Evolutionary conservation across 2,329 filamentous ascomycete genomes (phyloP).

Genomic region (Alternaria gaisen): DNA sequence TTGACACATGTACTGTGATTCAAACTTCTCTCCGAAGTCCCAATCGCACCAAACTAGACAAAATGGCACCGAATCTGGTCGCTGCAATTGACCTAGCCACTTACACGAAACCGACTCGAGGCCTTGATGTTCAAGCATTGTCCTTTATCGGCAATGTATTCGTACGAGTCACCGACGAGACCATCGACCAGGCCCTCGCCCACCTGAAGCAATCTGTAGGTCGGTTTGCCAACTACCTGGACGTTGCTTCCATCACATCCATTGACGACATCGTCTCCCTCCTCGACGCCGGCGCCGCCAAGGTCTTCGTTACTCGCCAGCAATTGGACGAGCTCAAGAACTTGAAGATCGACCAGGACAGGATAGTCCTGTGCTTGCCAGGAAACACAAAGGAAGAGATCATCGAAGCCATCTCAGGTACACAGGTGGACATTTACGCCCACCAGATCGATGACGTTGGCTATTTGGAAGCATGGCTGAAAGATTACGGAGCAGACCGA

Average conservation of each 20-base stretch:
- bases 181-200: conserved; percentile 57
- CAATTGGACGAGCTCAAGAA: conserved; percentile 68
- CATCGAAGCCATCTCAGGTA: conserved; percentile 51
- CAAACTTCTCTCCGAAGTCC: neutral
- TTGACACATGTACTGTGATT: neutral
- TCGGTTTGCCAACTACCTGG: conserved; percentile 72
- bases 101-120: conserved; percentile 56
- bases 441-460: conserved; percentile 55
- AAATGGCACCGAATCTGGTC: conserved; percentile 58
- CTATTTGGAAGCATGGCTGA: conserved; percentile 56
- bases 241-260: conserved; percentile 74
- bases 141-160: conserved; percentile 68
- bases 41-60: conserved; percentile 18
- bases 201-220: conserved; percentile 67
- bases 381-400: conserved; percentile 55
- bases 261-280: conserved; percentile 79
- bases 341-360: conserved; percentile 62
- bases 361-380: conserved; percentile 65
- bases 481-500: conserved; percentile 59
- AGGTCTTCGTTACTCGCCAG: conserved; percentile 79
- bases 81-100: conserved; percentile 59
- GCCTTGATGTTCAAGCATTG: conserved; percentile 61
- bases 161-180: conserved; percentile 60
- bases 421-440: conserved; percentile 57
- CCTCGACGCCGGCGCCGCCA: conserved; percentile 84